Evolutionary conservation across 352 stramenopile species (phyloP), one percentile per base, ranked within the genome.

Genomic region (Thalassiosira mediterranea): DNA sequence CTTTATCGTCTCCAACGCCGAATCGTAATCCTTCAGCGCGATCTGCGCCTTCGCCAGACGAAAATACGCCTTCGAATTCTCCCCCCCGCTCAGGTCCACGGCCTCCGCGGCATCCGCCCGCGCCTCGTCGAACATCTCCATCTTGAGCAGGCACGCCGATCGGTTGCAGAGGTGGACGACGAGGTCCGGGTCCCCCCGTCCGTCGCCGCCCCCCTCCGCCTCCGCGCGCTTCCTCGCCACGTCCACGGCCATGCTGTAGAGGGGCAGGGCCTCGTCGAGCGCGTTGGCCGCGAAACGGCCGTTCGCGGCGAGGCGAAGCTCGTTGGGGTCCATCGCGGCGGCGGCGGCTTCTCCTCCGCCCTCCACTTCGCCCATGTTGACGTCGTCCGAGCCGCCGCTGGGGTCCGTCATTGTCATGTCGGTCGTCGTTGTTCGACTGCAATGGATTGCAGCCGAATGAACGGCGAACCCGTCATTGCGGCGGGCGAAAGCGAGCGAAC

Each of bases 111-210:
- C 86, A 83, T 90, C 76, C 19, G 59, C 28, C 37, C 73, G 71
- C 23, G 83, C 79, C 46, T 80, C 73, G 21, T 84, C 65, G 11
- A 78, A 85, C 34, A 84, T 72, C 67, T 89, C 74, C 79, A 89
- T 86, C 67, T 88, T 74, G 59, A 79, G 86, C 46, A 83, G 64
- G 64, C 72, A 88, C 26, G 83, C 81, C 21, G 86, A 88, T 66
- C 84, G 76, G 70, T 92, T 92, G 73, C 78, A 90, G 1, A 88
- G 61, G 61, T 88, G 79, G 15, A 91, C 56, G n/a, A 86, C 72
- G 17, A 88, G 40, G 23, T 72, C 7, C 10, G 48, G 5, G 3
- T 66, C 13, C 25, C 61, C 34, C 10, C 13, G 23, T 1, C 28
- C 28, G 11, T 52, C 44, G 28, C 3, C 15, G 28, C 17, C 15